phyloP scores from a whole-genome alignment of 108 stramenopile species.

The Cylindrotheca closterium region DNA sequence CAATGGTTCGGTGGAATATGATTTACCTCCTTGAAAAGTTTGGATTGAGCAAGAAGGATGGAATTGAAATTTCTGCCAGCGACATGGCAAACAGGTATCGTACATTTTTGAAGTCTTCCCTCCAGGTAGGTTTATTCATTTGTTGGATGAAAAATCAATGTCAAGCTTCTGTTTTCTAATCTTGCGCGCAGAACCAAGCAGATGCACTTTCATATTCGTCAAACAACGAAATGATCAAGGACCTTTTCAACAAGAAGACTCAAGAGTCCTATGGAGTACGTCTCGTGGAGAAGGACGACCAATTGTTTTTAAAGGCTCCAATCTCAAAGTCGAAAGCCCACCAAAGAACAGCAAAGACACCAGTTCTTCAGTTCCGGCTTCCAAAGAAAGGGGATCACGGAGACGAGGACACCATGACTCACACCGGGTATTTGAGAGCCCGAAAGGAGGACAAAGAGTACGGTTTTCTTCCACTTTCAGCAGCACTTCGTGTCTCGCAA shows the following conservation, averaged over 20 bases:
- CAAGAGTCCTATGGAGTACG: slow-evolving; percentile 64
- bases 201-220: slow-evolving; percentile 55
- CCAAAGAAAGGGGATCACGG: slow-evolving; percentile 28
- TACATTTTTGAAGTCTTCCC: slow-evolving; percentile 29
- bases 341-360: slow-evolving; percentile 41
- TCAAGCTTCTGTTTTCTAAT: not conserved
- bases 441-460: slow-evolving; percentile 18
- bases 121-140: slow-evolving; percentile 33
- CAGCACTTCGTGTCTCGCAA: slow-evolving; percentile 66
- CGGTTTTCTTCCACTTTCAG: slow-evolving; percentile 55
- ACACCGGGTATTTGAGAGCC: slow-evolving; percentile 46
- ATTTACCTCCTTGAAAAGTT: slow-evolving; percentile 63
- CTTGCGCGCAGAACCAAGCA: slow-evolving; percentile 43
- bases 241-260: slow-evolving; percentile 55
- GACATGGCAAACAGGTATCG: slow-evolving; percentile 36
- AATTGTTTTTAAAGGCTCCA: slow-evolving; percentile 45
- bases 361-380: slow-evolving; percentile 66
- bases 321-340: slow-evolving; percentile 54
- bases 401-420: slow-evolving; percentile 35
- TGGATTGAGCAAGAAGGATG: slow-evolving; percentile 32
- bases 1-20: slow-evolving; percentile 72
- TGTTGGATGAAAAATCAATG: slow-evolving; percentile 3
- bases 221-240: slow-evolving; percentile 43
- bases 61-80: slow-evolving; percentile 28
- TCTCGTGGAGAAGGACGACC: slow-evolving; percentile 19